These are phyloP conservation scores for Saccharomycopsis microspora DNA, from an alignment of 805 yeast species.

Conservation along the genomic window DNA sequence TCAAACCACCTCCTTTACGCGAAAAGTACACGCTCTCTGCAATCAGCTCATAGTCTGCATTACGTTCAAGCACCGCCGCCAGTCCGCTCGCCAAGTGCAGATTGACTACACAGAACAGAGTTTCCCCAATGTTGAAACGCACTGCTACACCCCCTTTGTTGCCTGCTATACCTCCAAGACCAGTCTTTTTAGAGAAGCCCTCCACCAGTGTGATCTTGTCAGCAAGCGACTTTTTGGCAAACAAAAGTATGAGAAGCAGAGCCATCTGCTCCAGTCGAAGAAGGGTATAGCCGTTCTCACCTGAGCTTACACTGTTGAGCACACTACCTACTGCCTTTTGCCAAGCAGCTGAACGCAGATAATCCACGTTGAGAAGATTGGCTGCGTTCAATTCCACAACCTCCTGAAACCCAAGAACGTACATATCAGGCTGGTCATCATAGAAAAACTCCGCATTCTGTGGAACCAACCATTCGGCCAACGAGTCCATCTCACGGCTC, in stretches of 20 bases:
- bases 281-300: conserved; percentile 40
- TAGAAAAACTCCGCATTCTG: conserved; percentile 32
- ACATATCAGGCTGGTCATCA: conserved; percentile 55
- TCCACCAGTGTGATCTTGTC: conserved; percentile 66
- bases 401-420: conserved; percentile 89
- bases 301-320: conserved; percentile 33
- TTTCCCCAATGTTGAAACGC: conserved; percentile 69
- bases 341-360: conserved; percentile 72
- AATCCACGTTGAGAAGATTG: conserved; percentile 77
- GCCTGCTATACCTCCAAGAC: conserved; percentile 94
- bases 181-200: conserved; percentile 93
- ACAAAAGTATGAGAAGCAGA: conserved; percentile 52
- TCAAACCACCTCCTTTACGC: conserved; percentile 47
- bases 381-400: conserved; percentile 89
- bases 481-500: conserved; percentile 15
- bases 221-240: conserved; percentile 40
- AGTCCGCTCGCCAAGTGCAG: conserved; percentile 94
- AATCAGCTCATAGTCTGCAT: conserved; percentile 70
- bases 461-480: conserved; percentile 67
- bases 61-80: conserved; percentile 70
- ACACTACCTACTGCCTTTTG: conserved; percentile 52
- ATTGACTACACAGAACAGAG: conserved; percentile 75
- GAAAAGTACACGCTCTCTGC: conserved; percentile 68
- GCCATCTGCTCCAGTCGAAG: conserved; percentile 69
- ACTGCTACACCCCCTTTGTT: conserved; percentile 96